A percentile compares a stretch with the other conserved stretches of the same genome.
These are phyloP conservation scores for Oryza meridionalis DNA, from an alignment of 176 grass and related monocot genomes.

Conservation along the genomic window DNA sequence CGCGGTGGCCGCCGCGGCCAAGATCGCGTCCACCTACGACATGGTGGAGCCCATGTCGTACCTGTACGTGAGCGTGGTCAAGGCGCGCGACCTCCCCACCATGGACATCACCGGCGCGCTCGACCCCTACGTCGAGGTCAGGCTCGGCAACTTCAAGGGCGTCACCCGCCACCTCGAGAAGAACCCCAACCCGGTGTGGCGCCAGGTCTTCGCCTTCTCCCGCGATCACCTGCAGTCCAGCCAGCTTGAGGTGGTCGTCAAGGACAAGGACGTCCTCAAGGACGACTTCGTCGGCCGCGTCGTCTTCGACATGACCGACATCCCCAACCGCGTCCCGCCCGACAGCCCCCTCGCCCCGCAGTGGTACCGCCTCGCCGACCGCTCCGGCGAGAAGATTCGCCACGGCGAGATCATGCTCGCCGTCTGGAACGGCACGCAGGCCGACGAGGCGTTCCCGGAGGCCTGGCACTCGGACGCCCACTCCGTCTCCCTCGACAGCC, in stretches of 20 bases:
- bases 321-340: constrained; percentile 61
- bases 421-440: constrained; percentile 75
- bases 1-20: constrained; percentile 27
- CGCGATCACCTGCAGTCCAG: constrained; percentile 52
- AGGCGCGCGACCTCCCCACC: constrained; percentile 69
- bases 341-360: constrained; percentile 83
- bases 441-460: constrained; percentile 77
- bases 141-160: constrained; percentile 80
- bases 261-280: constrained; percentile 68
- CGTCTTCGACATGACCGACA: constrained; percentile 54
- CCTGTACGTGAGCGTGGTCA: constrained; percentile 78
- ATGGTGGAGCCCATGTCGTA: constrained; percentile 65
- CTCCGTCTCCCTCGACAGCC: constrained; percentile 33
- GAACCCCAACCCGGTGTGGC: constrained; percentile 78
- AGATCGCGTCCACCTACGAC: constrained; percentile 84
- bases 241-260: constrained; percentile 65
- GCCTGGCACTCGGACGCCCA: constrained; percentile 88
- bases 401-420: constrained; percentile 89
- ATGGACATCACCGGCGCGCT: constrained; percentile 74
- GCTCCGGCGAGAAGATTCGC: constrained; percentile 47
- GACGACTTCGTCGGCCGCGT: constrained; percentile 80
- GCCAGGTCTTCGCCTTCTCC: constrained; percentile 84
- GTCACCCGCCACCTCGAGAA: constrained; percentile 59
- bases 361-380: constrained; percentile 69
- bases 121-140: constrained; percentile 89